Evolutionary conservation across 805 yeast species (phyloP), one percentile per base, ranked within the genome.

Genomic region (Ogataea salicorniae): DNA sequence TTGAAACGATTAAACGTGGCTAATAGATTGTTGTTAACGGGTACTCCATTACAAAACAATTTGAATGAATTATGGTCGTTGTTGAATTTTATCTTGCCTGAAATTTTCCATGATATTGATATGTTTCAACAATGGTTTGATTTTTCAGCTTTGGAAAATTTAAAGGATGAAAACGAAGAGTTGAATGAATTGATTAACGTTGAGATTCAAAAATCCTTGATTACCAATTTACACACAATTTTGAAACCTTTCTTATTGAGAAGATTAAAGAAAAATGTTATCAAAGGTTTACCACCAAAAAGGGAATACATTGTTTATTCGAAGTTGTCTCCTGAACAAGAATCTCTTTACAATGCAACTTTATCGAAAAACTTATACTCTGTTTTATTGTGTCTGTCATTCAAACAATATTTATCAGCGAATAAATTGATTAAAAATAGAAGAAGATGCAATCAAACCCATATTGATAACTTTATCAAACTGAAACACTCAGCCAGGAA

Each of bases 41-140:
- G 99, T n/a, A 92, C 99, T 0, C 98, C 99, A 0, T 71, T 92
- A 45, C 99, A 92, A 64, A 92, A 92, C 63, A 92, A 91, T 59
- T 70, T 92, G 48, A 78, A 84, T 45, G 98, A 94, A 66, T 69
- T 94, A 36, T 92, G 98, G 98, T 85, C 97, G 0, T 70, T 94
- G 48, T 72, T 92, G 46, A 94, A 94, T 62, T 92, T 92, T 61
- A 84, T 94, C 34, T 70, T 92, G 44, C 99, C 99, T 0, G 97
- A 90, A 58, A 86, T 94, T 29, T 92, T 92, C 63, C 87, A 87
- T 39, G 98, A 92, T 64, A 76, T 91, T 50, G 92, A 84, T 44
- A 74, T 90, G 39, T 92, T 92, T 61, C 95, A 92, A 63, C 85
- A 83, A 60, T 92, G 98, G 97, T 94, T 92, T 67, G 95, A 94